These are phyloP conservation scores for Pleurotus platypus DNA, from an alignment of 768 basidiomycete genomes.

Conservation along the genomic window DNA sequence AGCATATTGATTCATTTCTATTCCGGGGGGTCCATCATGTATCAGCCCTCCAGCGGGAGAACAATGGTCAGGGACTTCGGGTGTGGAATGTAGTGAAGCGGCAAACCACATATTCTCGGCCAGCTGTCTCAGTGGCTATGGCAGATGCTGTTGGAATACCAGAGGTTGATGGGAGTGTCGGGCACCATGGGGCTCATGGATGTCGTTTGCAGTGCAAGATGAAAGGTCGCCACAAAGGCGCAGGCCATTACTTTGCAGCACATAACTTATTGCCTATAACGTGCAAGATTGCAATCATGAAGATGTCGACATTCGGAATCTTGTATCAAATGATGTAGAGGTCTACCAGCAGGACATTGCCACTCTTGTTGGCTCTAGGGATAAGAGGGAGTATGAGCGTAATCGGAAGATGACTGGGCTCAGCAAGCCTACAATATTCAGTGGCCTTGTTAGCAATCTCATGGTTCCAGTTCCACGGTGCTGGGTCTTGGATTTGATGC, in stretches of 20 bases:
- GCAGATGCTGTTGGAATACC: slow-evolving; percentile 26
- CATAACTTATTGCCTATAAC: slow-evolving; percentile 21
- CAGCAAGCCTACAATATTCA: slow-evolving; percentile 26
- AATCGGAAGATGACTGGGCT: slow-evolving; percentile 26
- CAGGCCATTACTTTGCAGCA: slow-evolving; percentile 29
- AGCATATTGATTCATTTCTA: slow-evolving; percentile 28
- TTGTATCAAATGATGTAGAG: slow-evolving; percentile 18
- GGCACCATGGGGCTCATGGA: slow-evolving; percentile 20
- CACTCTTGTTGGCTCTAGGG: slow-evolving; percentile 12
- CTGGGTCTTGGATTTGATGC: slow-evolving; percentile 29
- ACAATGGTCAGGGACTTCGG: neutral
- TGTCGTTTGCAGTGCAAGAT: slow-evolving; percentile 30
- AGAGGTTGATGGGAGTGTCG: slow-evolving; percentile 23
- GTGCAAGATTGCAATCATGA: slow-evolving; percentile 17
- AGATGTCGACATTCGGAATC: slow-evolving; percentile 25
- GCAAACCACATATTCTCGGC: slow-evolving; percentile 13
- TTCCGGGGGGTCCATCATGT: slow-evolving; percentile 31
- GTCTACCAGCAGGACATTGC: slow-evolving; percentile 14
- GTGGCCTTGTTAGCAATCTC: slow-evolving; percentile 15
- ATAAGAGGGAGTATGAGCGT: slow-evolving; percentile 15
- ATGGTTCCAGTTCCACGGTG: slow-evolving; percentile 20
- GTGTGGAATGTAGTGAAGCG: slow-evolving; percentile 22
- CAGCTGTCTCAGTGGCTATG: slow-evolving; percentile 20
- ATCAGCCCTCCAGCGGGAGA: slow-evolving; percentile 20
- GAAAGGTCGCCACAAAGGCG: slow-evolving; percentile 25